Evolutionary conservation across 2,329 filamentous ascomycete genomes (phyloP), one percentile per base, ranked within the genome.

Genomic region (Tolypocladium tropicale): DNA sequence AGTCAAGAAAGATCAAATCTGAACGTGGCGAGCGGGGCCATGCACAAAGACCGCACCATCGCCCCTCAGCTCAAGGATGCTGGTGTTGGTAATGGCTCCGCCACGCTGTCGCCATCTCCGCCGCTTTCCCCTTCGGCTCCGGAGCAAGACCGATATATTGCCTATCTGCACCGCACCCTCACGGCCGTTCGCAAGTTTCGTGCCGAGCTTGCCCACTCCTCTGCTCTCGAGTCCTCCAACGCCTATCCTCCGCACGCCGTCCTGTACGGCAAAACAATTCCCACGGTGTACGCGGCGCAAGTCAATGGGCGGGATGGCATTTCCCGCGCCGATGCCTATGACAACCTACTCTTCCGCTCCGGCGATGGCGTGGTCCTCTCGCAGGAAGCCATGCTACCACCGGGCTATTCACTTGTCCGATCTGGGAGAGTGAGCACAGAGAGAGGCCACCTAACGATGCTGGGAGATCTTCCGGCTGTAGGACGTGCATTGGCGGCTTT

Each of bases 351-450:
- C 0, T 96, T 96, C 72, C 87, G 88, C 0, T 86, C 86, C 25
- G 91, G 92, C 2, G 92, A 97, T 67, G 93, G 92, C 0, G 92
- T 97, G 0, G 90, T 93, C 55, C 78, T 96, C 7, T 89, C 92
- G 0, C 83, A 83, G 53, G 89, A 93, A 59, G 88, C 91, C 0
- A 93, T 95, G 89, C 71, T 95, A 48, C 92, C 92, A 0, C 74
- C 81, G 2, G 91, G 91, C 0, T 96, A 96, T 67, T 78, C 81
- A 52, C 76, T 88, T 37, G 89, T 86, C 1, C 82, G 80, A 50
- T 86, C 85, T 14, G 91, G 91, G 0, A 76, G 90, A 21, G 82
- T 96, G 14, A 86, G 83, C 62, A 91, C 86, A 55, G 90, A 95
- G 61, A 78, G 90, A 3, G 92, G 93, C 0, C 93, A 97, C 73